Percentiles rank a stretch among this genome's conserved stretches.
phyloP scores from a whole-genome alignment of 495 filamentous ascomycete species.

The Oidiodendron maius region DNA sequence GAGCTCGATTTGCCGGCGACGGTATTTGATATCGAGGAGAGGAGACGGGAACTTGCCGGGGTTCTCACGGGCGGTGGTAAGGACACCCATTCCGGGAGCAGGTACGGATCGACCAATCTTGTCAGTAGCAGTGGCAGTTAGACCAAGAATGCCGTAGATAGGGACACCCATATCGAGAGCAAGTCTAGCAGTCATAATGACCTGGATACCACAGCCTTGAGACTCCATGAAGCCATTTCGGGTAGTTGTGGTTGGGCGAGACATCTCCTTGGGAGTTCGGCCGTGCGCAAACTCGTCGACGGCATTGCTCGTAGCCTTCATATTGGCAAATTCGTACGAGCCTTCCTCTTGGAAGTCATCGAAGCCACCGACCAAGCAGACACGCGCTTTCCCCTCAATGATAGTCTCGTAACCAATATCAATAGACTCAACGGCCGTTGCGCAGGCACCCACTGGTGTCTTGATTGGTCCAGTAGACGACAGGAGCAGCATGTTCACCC shows the following conservation, averaged over 20 bases:
- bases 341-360: constrained; percentile 99
- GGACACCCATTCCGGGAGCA: constrained; percentile 91
- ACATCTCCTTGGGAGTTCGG: constrained; percentile 96
- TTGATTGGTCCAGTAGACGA: constrained; percentile 98
- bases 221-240: constrained; percentile 99
- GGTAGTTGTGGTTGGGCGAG: constrained; percentile 91
- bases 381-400: constrained; percentile 90
- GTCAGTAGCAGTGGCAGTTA: constrained; percentile 97
- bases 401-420: constrained; percentile 98
- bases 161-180: constrained; percentile 98
- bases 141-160: constrained; percentile 89
- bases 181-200: constrained; percentile 96
- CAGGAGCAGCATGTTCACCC: constrained; percentile 98
- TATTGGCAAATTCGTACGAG: constrained; percentile 99
- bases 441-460: constrained; percentile 95
- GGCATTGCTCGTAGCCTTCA: constrained; percentile 98
- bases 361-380: constrained; percentile 97
- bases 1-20: constrained; percentile 87
- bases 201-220: constrained; percentile 94
- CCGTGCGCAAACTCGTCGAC: constrained; percentile 94
- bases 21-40: constrained; percentile 93
- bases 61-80: constrained; percentile 94
- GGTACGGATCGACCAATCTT: constrained; percentile 98
- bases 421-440: constrained; percentile 92
- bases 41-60: constrained; percentile 89